Percentiles rank a stretch among this genome's conserved stretches.
phyloP scores from a whole-genome alignment of 2,329 filamentous ascomycete species.

The Tolypocladium ovalisporum region DNA sequence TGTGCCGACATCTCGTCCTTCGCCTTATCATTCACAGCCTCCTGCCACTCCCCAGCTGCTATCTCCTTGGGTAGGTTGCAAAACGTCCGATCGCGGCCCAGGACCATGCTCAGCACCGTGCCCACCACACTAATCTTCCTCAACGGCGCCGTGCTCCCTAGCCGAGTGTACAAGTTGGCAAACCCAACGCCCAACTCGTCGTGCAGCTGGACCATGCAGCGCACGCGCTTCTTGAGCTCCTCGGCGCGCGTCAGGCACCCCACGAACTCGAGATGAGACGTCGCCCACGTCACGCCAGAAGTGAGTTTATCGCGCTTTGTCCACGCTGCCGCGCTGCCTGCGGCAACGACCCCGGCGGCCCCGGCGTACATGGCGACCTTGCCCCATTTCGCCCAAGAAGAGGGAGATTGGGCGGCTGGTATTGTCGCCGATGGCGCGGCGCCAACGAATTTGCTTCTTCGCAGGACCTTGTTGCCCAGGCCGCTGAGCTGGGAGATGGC shows the following conservation, averaged over 20 bases:
- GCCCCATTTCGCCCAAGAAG: slow-evolving; percentile 66
- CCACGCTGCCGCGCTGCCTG: slow-evolving; percentile 77
- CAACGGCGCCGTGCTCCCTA: slow-evolving; percentile 56
- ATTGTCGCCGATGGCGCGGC: slow-evolving; percentile 6
- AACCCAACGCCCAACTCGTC: slow-evolving; percentile 62
- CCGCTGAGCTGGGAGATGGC: slow-evolving; percentile 57
- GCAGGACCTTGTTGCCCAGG: slow-evolving; percentile 54
- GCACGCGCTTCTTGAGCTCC: slow-evolving; percentile 65
- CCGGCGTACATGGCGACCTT: slow-evolving; percentile 79
- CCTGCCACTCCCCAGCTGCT: slow-evolving; percentile 48
- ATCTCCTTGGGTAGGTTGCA: slow-evolving; percentile 63
- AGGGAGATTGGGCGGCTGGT: slow-evolving; percentile 7
- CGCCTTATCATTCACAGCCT: slow-evolving; percentile 68
- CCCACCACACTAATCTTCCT: slow-evolving; percentile 42
- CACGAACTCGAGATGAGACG: slow-evolving; percentile 87
- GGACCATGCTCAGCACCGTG: slow-evolving; percentile 41
- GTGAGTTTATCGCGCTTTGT: slow-evolving; percentile 71
- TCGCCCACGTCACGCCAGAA: slow-evolving; percentile 69
- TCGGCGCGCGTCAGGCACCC: slow-evolving; percentile 77
- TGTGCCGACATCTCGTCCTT: slow-evolving; percentile 73
- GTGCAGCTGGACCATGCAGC: slow-evolving; percentile 53
- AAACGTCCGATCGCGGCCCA: slow-evolving; percentile 63
- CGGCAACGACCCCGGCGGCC: slow-evolving; percentile 70
- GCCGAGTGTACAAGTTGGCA: slow-evolving; percentile 75
- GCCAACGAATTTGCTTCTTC: slow-evolving; percentile 19